These are phyloP conservation scores for Suillus plorans DNA, from an alignment of 768 basidiomycete species.

Conservation along the genomic window DNA sequence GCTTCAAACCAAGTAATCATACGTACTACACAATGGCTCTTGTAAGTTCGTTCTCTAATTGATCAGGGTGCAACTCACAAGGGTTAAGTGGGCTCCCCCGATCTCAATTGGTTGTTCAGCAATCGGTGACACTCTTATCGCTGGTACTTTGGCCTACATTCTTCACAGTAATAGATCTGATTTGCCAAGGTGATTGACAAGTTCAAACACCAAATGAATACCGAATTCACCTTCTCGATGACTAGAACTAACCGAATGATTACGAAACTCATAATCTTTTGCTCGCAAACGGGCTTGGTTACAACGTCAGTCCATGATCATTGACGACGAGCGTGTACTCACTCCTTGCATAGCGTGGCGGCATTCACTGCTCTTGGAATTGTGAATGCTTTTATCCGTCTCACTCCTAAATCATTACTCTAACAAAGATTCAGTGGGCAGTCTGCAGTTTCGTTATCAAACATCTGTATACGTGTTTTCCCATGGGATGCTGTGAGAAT, in stretches of 20 bases:
- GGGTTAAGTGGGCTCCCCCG: conserved; percentile 19
- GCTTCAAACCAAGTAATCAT: background rate
- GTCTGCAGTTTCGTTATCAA: conserved; percentile 14
- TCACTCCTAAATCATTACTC: background rate
- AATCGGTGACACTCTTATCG: conserved; percentile 20
- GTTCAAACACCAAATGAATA: background rate
- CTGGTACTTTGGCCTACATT: conserved; percentile 18
- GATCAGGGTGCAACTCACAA: background rate
- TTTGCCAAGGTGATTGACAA: conserved; percentile 14
- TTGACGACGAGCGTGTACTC: background rate
- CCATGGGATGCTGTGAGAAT: conserved; percentile 23
- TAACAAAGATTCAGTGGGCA: conserved; percentile 18
- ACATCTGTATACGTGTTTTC: conserved; percentile 28
- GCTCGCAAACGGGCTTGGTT: conserved; percentile 28
- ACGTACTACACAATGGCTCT: background rate
- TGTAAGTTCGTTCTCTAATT: background rate
- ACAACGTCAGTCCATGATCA: conserved; percentile 18
- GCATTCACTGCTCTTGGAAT: conserved; percentile 13
- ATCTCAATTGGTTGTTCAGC: conserved; percentile 25
- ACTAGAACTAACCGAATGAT: conserved; percentile 19
- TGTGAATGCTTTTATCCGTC: conserved; percentile 13
- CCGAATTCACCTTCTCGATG: background rate
- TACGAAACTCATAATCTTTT: conserved; percentile 17
- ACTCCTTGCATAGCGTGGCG: conserved; percentile 14
- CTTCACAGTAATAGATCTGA: conserved; percentile 10